Base-by-base conservation (phyloP, 2,329 filamentous ascomycete species). In the Exophiala oligosperma region DNA sequence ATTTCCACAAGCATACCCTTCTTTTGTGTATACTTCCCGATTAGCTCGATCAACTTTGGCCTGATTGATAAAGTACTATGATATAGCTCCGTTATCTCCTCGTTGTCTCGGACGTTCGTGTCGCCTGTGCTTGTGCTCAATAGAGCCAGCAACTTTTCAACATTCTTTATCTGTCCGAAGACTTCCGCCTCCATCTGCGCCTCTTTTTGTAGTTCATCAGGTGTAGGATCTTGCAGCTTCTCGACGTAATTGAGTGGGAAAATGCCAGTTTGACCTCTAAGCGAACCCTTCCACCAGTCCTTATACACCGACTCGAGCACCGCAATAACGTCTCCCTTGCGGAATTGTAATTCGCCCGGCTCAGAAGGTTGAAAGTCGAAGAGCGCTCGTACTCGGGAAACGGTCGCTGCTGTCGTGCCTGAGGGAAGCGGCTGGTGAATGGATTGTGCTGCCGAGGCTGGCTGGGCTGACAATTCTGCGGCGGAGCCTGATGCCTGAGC, bases 231-330 rank as follows among this genome's bases (percentile, higher is more conserved):
- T 55, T 92, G 87, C 64, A 99, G 80, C 75, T 99, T 99, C 77
- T 99, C 94, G 14, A 99, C 94, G 70, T 99, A 99, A 77, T 99
- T 99, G 64, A 99, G 83, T 5, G 94, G 94, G 75, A 99, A 99
- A 64, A 99, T 99, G 67, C 94, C 94, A 5, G 92, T 97, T 74
- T 97, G 91, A 21, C 94, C 94, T 71, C 92, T 87, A 59, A 99
- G 79, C 43, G 92, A 96, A 1, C 94, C 94, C 68, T 96, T 93
- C 94, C 94, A 99, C 94, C 94, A 99, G 74, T 99, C 94, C 75
- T 97, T 99, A 78, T 95, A 99, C 1, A 97, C 94, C 1, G 92
- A 97, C 75, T 97, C 94, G 41, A 99, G 81, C 14, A 99, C 94
- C 1, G 94, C 93, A 73, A 99, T 99, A 41, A 97, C 89, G 72